A percentile compares a stretch with the other conserved stretches of the same genome.
These are phyloP conservation scores for Parastagonospora nodorum DNA, from an alignment of 2,329 filamentous ascomycete species.

Conservation along the genomic window DNA sequence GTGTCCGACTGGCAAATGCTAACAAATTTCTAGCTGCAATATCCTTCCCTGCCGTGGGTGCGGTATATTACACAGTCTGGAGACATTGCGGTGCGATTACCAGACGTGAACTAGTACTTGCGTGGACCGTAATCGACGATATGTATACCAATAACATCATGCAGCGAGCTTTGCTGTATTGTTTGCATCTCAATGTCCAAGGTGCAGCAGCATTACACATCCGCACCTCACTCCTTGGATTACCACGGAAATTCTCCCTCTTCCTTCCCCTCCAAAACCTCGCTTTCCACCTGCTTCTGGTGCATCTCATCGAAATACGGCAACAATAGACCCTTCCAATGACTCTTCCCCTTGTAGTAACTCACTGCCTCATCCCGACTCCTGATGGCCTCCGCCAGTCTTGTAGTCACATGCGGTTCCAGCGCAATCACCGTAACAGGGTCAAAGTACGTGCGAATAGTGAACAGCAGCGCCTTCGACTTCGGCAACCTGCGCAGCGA, in stretches of 20 bases:
- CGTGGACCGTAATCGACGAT: too few species aligned
- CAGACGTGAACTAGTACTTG: slow-evolving; percentile 72
- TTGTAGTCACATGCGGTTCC: slow-evolving; percentile 77
- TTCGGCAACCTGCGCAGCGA: slow-evolving; percentile 52
- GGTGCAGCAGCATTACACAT: too few species aligned
- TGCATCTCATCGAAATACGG: slow-evolving; percentile 78
- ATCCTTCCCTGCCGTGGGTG: slow-evolving; percentile 95
- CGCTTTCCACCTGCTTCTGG: slow-evolving; percentile 70
- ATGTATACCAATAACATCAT: too few species aligned
- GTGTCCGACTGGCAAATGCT: neutral
- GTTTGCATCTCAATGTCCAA: too few species aligned
- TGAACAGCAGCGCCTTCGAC: slow-evolving; percentile 65
- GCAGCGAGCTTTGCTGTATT: too few species aligned
- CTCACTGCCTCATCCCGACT: slow-evolving; percentile 82
- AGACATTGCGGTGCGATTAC: slow-evolving; percentile 91
- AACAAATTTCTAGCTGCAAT: slow-evolving; percentile 76
- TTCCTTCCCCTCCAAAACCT: slow-evolving; percentile 65
- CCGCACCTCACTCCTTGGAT: neutral
- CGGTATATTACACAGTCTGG: slow-evolving; percentile 98
- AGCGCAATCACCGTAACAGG: slow-evolving; percentile 70
- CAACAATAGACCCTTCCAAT: slow-evolving; percentile 73
- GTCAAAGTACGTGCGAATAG: slow-evolving; percentile 79
- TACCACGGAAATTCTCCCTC: slow-evolving; percentile 65
- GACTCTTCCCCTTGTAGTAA: slow-evolving; percentile 77
- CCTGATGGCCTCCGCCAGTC: slow-evolving; percentile 76